These are phyloP conservation scores for Cytospora chrysosperma DNA, from an alignment of 2,329 filamentous ascomycete species.

Conservation along the genomic window DNA sequence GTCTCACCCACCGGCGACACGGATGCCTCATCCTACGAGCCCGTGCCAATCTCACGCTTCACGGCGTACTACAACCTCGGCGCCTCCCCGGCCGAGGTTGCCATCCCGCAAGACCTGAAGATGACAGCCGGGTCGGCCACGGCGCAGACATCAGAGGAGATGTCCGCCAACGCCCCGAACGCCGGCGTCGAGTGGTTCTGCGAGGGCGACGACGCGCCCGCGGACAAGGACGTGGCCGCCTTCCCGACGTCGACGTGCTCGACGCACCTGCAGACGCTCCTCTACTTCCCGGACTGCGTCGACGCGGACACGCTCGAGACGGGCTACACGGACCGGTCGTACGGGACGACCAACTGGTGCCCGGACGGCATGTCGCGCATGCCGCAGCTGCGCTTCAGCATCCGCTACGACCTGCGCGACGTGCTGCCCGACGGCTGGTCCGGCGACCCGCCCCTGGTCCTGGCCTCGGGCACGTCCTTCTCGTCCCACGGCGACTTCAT, in stretches of 20 bases:
- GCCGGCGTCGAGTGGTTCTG: constrained; percentile 30
- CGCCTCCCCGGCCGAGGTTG: constrained; percentile 26
- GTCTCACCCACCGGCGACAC: constrained; percentile 25
- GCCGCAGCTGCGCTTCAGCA: constrained; percentile 44
- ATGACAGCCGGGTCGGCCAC: constrained; percentile 40
- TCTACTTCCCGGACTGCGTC: constrained; percentile 45
- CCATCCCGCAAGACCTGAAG: constrained; percentile 27
- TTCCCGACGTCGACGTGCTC: constrained; percentile 68
- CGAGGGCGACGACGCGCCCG: constrained; percentile 33
- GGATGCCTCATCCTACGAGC: constrained; percentile 12
- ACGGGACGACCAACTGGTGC: constrained; percentile 38
- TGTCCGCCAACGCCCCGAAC: constrained; percentile 18
- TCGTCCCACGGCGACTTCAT: constrained; percentile 48
- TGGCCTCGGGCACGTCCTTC: constrained; percentile 39
- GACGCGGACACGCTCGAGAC: constrained; percentile 31
- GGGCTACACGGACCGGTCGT: constrained; percentile 31
- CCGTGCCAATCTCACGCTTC: constrained; percentile 26
- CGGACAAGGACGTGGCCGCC: constrained; percentile 68
- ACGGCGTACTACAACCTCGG: constrained; percentile 28
- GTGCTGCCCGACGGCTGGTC: constrained; percentile 40
- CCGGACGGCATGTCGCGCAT: constrained; percentile 41
- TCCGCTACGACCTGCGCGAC: constrained; percentile 44
- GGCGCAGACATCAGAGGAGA: constrained; percentile 41
- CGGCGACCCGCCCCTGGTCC: constrained; percentile 40
- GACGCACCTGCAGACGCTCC: constrained; percentile 61